These are phyloP conservation scores for Micractinium sp. DNA, from an alignment of 139 green algal genomes.

Conservation along the genomic window DNA sequence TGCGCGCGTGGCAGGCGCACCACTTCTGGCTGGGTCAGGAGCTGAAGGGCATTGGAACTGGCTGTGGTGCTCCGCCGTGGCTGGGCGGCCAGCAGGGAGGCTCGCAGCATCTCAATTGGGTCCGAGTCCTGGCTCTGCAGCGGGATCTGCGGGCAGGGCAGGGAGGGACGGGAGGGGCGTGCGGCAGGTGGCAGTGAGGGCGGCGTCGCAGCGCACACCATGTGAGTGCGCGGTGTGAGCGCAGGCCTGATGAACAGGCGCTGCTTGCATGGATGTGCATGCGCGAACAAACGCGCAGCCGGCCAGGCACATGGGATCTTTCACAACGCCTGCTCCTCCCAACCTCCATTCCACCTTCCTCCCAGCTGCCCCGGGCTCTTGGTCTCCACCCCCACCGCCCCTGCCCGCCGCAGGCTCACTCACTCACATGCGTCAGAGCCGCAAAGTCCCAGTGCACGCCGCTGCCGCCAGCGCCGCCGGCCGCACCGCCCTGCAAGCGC, in stretches of 20 bases:
- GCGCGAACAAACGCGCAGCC: too few relatives aligned
- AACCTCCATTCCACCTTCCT: background rate
- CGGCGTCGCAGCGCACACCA: too few relatives aligned
- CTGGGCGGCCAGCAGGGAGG: slow-evolving; percentile 18
- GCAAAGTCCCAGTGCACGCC: slow-evolving; percentile 11
- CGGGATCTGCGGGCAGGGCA: slow-evolving; percentile 3
- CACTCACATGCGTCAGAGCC: background rate
- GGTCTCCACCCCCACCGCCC: too few relatives aligned
- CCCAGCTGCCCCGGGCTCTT: background rate
- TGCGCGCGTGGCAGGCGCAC: background rate
- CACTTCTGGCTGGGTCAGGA: background rate
- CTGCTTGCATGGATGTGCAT: background rate
- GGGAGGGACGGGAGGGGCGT: background rate
- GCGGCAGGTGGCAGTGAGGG: background rate
- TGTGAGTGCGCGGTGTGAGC: background rate
- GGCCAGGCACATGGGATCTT: background rate
- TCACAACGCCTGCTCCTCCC: background rate
- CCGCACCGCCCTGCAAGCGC: too few relatives aligned
- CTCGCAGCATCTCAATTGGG: slow-evolving; percentile 11
- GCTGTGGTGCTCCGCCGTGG: background rate
- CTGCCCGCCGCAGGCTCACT: background rate
- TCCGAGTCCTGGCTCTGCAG: background rate
- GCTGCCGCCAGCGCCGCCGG: too few relatives aligned
- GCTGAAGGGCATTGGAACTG: background rate
- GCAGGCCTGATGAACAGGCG: background rate